Evolutionary conservation across 2,329 filamentous ascomycete genomes (phyloP), one percentile per base, ranked within the genome.

Genomic region (Colletotrichum sidae): DNA sequence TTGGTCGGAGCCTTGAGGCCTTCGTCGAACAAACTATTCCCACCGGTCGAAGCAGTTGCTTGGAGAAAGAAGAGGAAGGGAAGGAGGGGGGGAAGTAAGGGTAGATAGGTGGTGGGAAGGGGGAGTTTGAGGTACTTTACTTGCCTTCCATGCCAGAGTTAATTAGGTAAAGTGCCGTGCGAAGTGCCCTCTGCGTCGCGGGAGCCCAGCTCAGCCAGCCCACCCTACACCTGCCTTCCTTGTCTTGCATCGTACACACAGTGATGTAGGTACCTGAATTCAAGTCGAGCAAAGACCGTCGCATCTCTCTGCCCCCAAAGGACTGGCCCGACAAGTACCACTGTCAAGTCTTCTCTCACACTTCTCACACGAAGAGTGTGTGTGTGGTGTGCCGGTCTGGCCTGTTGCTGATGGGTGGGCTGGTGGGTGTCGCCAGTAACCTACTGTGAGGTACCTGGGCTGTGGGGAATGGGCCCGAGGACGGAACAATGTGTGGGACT

Each of bases 41-140:
- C 60, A 47, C 64, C 60, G 46, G 64, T 65, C 60, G 64, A 67
- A 67, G 60, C 60, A 55, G 55, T 65, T 60, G 55, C 64, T 67
- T 67, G 64, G 41, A 52, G 64, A 52, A 41, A 25, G 51, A 55
- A 60, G 52, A 65, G n/a, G 39, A 33, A 33, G 47, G 53, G 47
- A 54, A 15, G 53, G 53, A 45, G 44, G 54, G 60, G 50, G 55
- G 60, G 38, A 65, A 25, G 25, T 25, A 50, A 54, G 42, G 44
- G 4, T 39, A 25, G 42, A 55, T 49, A n/a, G 47, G 53, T 45
- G 54, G 58, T 63, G 59, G 63, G 63, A 65, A 62, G 62, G 58
- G 62, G 57, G 10, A 62, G 58, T 62, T 25, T 65, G 45, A 62
- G 63, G 63, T 63, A 66, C 63, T 66, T 66, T 25, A 25, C 25